Evolutionary conservation across 2,329 filamentous ascomycete genomes (phyloP), one percentile per base, ranked within the genome.

Genomic region (Aspergillus brasiliensis): DNA sequence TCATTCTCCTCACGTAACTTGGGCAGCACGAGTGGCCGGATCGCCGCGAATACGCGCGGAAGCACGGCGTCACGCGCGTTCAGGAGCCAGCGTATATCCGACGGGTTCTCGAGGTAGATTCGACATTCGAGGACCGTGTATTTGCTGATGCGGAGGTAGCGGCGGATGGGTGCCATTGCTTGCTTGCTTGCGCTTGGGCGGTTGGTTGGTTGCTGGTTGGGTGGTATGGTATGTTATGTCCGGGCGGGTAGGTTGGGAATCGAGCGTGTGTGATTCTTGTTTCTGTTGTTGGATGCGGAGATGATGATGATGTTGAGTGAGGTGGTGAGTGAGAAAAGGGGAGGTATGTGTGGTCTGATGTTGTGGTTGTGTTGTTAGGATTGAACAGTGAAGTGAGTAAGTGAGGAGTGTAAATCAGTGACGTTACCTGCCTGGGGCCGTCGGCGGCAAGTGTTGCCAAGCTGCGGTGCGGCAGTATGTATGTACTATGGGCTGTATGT

Each of bases 81-180:
- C 17, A 99, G 86, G 88, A 96, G 97, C 71, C 89, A 88, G 65
- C 91, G 86, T 23, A 87, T 86, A 62, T 97, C 86, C 11, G 89
- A 86, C 0, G 95, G 95, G 69, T 94, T 93, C 65, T 98, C 94
- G 49, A 97, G 87, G 77, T 98, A 98, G 67, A 99, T 95, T 65
- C 93, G 92, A 65, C 91, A 92, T 83, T 99, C 95, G n/a, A 99
- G 84, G 31, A 97, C 92, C 4, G 94, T 97, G 76, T 92, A 91
- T 73, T 94, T 93, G 57, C 91, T 94, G 68, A 98, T 96, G 55
- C 94, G 87, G 57, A 98, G 83, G 74, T 98, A 97, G 69, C 93
- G 87, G 60, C 93, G 88, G 51, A 97, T 86, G 10, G 93, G 93
- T 11, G 92, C 90, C 93, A 97, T 97, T 97, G 51, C n/a, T 17